phyloP scores from a whole-genome alignment of 495 filamentous ascomycete species.

The Letharia lupina region DNA sequence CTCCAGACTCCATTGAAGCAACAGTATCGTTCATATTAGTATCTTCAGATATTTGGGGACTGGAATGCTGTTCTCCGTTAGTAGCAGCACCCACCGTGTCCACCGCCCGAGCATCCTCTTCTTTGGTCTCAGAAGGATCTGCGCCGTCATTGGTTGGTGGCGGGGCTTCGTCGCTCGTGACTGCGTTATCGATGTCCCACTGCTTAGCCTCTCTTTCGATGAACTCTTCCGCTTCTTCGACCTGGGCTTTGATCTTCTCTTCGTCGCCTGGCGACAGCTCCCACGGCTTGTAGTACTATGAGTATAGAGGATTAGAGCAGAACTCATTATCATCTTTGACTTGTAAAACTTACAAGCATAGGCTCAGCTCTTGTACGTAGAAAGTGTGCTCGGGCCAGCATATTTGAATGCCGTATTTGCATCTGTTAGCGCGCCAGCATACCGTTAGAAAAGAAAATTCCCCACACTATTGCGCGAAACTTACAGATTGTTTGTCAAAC shows the following conservation, averaged over 20 bases:
- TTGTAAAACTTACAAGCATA: conserved; percentile 54
- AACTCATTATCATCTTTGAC: conserved; percentile 8
- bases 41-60: conserved; percentile 15
- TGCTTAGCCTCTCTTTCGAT: conserved; percentile 45
- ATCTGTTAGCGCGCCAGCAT: conserved; percentile 47
- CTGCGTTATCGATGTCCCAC: conserved; percentile 31
- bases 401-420: conserved; percentile 62
- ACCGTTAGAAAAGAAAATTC: neutral
- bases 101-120: conserved; percentile 19
- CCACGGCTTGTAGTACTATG: conserved; percentile 85
- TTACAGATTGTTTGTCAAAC: conserved; percentile 68
- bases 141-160: conserved; percentile 15
- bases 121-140: conserved; percentile 23
- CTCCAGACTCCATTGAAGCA: conserved; percentile 20
- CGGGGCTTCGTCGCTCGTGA: neutral
- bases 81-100: conserved; percentile 31
- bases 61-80: conserved; percentile 10
- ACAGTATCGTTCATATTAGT: conserved; percentile 24
- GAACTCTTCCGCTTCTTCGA: conserved; percentile 45
- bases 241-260: conserved; percentile 50
- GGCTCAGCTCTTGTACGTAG: conserved; percentile 67
- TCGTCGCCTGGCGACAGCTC: conserved; percentile 57
- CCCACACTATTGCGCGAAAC: conserved; percentile 22
- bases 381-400: conserved; percentile 65
- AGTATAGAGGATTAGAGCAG: conserved; percentile 24